These are phyloP conservation scores for Tylopilus plumbeoviolaceoides DNA, from an alignment of 768 basidiomycete species.

Conservation along the genomic window DNA sequence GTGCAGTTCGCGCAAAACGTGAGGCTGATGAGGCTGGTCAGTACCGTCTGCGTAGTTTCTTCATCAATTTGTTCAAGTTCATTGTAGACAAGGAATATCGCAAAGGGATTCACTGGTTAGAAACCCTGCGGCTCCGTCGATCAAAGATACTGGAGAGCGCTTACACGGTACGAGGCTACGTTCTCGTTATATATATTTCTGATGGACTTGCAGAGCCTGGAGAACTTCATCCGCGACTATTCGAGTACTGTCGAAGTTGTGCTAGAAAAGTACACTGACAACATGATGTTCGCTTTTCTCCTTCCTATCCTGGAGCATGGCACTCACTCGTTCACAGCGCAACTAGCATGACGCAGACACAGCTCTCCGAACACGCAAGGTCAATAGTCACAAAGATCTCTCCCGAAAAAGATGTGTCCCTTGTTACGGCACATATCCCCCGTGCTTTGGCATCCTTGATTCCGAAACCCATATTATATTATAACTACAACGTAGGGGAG, in stretches of 20 bases:
- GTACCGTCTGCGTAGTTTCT: conserved; percentile 12
- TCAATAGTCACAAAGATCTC: conserved; percentile 62
- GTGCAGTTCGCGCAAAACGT: conserved; percentile 76
- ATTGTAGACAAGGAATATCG: conserved; percentile 81
- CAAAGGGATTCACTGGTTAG: conserved; percentile 87
- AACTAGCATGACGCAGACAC: conserved; percentile 70
- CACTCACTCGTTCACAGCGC: conserved; percentile 46
- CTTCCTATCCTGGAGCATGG: not conserved
- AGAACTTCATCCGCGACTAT: conserved; percentile 73
- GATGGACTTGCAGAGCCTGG: conserved; percentile 57
- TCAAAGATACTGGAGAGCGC: conserved; percentile 81
- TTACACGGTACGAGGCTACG: conserved; percentile 52
- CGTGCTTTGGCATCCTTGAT: conserved; percentile 60
- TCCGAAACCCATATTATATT: conserved; percentile 70
- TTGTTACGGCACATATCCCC: conserved; percentile 52
- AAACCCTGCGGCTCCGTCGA: conserved; percentile 78
- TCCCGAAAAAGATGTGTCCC: conserved; percentile 63
- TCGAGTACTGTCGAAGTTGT: conserved; percentile 58
- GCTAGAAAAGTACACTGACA: conserved; percentile 74
- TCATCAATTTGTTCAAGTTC: conserved; percentile 1
- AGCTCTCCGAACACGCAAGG: conserved; percentile 64
- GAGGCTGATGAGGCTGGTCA: conserved; percentile 89
- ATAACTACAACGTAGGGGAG: conserved; percentile 76
- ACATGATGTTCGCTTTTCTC: conserved; percentile 48
- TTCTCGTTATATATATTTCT: conserved; percentile 2